Evolutionary conservation across 164 flowering plant species (phyloP).

Genomic region (Stephania yunnanensis): DNA sequence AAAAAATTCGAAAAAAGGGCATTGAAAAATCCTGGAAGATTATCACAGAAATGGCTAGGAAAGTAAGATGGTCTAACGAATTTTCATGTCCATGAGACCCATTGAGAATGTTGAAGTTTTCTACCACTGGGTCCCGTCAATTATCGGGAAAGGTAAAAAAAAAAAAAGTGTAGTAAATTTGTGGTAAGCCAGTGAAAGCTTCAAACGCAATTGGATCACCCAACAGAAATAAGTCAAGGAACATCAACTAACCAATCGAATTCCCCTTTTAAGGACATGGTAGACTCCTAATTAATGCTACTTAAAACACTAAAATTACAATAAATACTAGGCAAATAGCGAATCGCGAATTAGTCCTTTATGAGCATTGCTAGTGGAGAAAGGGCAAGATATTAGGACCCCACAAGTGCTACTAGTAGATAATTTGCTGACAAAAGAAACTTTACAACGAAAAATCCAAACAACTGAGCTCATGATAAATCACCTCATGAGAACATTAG

Average conservation of each 20-base stretch:
- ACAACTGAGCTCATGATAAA: not conserved
- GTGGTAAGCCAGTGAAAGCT: not conserved
- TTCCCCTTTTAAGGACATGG: not conserved
- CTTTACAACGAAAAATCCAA: not conserved
- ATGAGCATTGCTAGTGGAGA: not conserved
- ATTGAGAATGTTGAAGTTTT: not conserved
- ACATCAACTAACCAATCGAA: not conserved
- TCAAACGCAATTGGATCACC: not conserved
- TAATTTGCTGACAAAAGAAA: not conserved
- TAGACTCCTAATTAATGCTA: not conserved
- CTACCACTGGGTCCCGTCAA: not conserved
- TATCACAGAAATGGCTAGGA: not conserved
- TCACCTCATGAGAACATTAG: slow-evolving; percentile 81
- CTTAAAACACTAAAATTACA: not conserved
- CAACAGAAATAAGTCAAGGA: not conserved
- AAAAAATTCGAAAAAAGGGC: not conserved
- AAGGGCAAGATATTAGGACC: not conserved
- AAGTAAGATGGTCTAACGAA: too few species aligned
- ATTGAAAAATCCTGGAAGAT: slow-evolving; percentile 5
- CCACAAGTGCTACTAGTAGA: not conserved
- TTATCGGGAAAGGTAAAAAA: not conserved
- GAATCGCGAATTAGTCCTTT: not conserved
- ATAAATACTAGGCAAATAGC: not conserved
- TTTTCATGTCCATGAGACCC: not conserved
- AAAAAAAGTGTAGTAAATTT: not conserved